Evolutionary conservation across 1,284 basidiomycete species (phyloP).

Genomic region (Rhodotorula sp.): DNA sequence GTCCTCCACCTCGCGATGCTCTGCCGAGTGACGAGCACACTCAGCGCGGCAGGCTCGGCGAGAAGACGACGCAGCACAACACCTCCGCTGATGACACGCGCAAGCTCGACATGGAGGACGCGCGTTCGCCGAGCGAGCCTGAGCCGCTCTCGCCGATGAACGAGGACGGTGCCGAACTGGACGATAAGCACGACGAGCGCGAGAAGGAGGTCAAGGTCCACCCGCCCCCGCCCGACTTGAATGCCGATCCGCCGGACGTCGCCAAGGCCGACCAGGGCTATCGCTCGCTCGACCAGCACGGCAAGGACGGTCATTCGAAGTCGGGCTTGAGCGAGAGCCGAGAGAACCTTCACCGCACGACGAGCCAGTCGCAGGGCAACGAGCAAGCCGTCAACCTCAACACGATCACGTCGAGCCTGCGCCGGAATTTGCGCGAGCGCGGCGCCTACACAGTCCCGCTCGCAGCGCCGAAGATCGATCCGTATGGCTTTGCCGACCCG

Average conservation of each 20-base stretch:
- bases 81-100: constrained; percentile 19
- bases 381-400: constrained; percentile 32
- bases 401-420: constrained; percentile 21
- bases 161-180: background rate
- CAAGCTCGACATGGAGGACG: constrained; percentile 21
- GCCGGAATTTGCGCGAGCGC: constrained; percentile 34
- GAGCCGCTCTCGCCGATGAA: constrained; percentile 12
- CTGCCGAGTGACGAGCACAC: background rate
- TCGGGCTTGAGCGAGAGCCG: background rate
- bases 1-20: background rate
- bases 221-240: background rate
- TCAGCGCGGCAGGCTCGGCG: background rate
- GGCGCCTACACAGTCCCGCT: constrained; percentile 61
- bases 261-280: constrained; percentile 17
- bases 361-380: constrained; percentile 19
- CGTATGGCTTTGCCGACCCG: constrained; percentile 80
- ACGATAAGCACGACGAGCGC: background rate
- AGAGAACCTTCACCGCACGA: background rate
- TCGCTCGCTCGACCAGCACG: background rate
- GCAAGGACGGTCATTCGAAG: background rate
- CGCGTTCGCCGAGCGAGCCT: background rate
- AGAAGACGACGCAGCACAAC: constrained; percentile 3
- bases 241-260: constrained; percentile 27
- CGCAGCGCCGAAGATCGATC: constrained; percentile 67
- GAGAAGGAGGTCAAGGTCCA: constrained; percentile 12